Conservation (phyloP, 352 stramenopile species). For the Phytophthora melonis region DNA sequence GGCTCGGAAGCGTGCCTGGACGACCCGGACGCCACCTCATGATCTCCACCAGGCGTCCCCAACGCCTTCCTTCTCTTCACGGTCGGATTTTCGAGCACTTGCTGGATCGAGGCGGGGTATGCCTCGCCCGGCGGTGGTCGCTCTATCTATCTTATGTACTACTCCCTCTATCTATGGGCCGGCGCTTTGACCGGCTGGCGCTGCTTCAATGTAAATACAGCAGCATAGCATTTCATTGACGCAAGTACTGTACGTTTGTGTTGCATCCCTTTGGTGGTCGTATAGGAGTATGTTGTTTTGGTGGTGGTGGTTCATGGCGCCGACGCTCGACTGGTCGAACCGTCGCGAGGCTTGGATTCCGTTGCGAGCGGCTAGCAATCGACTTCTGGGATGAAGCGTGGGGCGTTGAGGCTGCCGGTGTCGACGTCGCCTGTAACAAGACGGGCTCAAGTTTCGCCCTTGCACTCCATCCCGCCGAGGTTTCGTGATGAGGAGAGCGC, state of each 20-base stretch:
- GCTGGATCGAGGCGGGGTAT: background rate
- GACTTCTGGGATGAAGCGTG: background rate
- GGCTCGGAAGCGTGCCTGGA: conserved; percentile 41
- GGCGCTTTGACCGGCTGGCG: conserved; percentile 38
- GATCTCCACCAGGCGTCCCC: conserved; percentile 26
- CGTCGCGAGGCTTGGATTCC: conserved; percentile 16
- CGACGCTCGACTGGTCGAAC: background rate
- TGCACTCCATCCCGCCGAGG: conserved; percentile 10
- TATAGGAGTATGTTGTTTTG: background rate
- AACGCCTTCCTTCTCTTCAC: conserved; percentile 18
- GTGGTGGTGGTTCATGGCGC: background rate
- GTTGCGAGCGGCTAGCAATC: conserved; percentile 5
- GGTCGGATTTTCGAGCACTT: conserved; percentile 24
- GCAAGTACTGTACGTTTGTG: too few species aligned
- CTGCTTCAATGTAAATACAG: conserved; percentile 52
- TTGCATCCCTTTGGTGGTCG: background rate
- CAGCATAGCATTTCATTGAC: conserved; percentile 27
- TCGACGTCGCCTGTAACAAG: conserved; percentile 4
- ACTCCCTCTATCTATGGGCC: conserved; percentile 43
- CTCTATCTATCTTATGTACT: conserved; percentile 50
- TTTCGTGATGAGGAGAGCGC: conserved; percentile 9
- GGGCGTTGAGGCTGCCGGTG: conserved; percentile 12
- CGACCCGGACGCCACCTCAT: conserved; percentile 38
- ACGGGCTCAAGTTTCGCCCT: conserved; percentile 8
- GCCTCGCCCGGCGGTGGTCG: conserved; percentile 21